Evolutionary conservation across 2,329 filamentous ascomycete genomes (phyloP).

Genomic region (Penicillium sp.): DNA sequence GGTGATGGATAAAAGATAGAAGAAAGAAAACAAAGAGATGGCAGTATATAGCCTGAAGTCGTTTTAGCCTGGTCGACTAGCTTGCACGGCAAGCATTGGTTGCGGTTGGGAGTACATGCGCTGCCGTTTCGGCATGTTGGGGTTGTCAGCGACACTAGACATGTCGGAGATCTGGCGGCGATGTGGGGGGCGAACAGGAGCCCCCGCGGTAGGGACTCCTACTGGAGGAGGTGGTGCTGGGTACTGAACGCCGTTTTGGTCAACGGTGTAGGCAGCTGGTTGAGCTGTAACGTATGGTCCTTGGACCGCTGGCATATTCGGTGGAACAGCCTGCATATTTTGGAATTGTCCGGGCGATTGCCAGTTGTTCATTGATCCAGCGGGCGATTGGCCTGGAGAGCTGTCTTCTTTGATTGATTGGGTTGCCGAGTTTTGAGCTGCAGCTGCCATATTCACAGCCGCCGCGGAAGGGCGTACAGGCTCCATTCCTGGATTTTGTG

Average conservation of each 20-base stretch:
- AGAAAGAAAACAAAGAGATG: background rate
- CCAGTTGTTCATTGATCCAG: slow-evolving; percentile 60
- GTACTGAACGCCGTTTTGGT: slow-evolving; percentile 43
- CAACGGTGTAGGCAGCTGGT: slow-evolving; percentile 39
- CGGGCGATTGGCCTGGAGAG: slow-evolving; percentile 62
- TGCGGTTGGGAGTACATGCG: slow-evolving; percentile 55
- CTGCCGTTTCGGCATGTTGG: slow-evolving; percentile 58
- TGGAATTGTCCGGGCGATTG: slow-evolving; percentile 61
- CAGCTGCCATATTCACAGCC: slow-evolving; percentile 44
- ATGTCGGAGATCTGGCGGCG: slow-evolving; percentile 63
- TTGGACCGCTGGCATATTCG: slow-evolving; percentile 46
- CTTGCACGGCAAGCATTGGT: slow-evolving; percentile 51
- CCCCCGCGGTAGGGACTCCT: slow-evolving; percentile 33
- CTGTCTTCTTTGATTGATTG: slow-evolving; percentile 63
- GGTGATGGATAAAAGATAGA: slow-evolving; percentile 1
- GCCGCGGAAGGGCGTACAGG: slow-evolving; percentile 40
- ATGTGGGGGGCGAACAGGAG: slow-evolving; percentile 42
- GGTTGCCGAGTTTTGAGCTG: slow-evolving; percentile 50
- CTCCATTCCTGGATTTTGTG: slow-evolving; percentile 52
- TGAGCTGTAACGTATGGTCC: slow-evolving; percentile 44
- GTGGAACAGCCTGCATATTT: slow-evolving; percentile 57
- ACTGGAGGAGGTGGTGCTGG: slow-evolving; percentile 37
- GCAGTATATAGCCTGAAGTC: background rate
- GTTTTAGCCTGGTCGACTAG: slow-evolving; percentile 40
- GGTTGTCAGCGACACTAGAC: slow-evolving; percentile 52